Percentiles rank a stretch among this genome's conserved stretches.
Conservation (phyloP, 176 grass and related monocot species). For the Saccharum spontaneum region DNA sequence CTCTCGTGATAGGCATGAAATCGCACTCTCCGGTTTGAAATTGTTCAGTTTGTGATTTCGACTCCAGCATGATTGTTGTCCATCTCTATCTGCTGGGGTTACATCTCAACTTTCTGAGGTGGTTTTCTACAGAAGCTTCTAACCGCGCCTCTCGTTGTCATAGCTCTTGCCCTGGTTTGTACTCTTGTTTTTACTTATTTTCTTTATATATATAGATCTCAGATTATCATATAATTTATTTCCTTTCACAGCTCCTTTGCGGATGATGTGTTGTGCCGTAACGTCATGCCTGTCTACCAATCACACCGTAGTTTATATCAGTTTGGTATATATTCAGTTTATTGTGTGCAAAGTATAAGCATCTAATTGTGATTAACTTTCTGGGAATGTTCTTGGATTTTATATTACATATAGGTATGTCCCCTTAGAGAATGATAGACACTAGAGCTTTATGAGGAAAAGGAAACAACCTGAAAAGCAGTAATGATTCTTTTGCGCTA, state of each 20-base stretch:
- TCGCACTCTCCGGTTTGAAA: background rate
- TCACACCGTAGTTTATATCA: background rate
- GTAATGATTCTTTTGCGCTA: background rate
- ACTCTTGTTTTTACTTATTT: background rate
- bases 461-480: background rate
- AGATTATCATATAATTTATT: background rate
- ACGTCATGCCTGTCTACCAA: background rate
- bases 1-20: background rate
- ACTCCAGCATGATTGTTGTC: constrained; percentile 3
- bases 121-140: constrained; percentile 27
- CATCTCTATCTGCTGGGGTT: constrained; percentile 8
- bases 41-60: background rate
- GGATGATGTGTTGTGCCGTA: background rate
- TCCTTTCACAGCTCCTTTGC: background rate
- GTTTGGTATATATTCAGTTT: background rate
- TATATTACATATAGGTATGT: background rate
- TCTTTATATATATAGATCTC: background rate
- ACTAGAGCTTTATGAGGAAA: background rate
- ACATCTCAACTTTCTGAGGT: constrained; percentile 14
- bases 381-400: background rate
- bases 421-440: background rate
- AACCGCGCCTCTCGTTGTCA: background rate
- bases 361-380: background rate
- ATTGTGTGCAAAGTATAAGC: background rate
- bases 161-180: background rate